Base-by-base conservation (phyloP, 345 rosid species). In the Pistacia vera region DNA sequence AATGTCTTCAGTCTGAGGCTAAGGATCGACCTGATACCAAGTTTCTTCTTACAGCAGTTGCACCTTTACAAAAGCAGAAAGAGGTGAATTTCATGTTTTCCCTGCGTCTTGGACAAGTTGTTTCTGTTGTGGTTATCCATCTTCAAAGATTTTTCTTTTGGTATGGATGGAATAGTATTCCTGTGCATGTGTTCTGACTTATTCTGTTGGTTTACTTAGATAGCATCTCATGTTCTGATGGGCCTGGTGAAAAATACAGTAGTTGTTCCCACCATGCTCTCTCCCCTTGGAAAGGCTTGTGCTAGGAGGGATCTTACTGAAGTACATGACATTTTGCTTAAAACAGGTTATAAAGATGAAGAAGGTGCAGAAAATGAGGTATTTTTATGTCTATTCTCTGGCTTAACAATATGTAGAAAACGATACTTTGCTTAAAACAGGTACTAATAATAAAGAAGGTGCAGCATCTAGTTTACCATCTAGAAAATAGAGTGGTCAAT, bases 281-380 rank as follows among this genome's bases (percentile, higher is more conserved):
- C 95, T 4, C 87, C 89, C 0, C 90, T 91, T 71, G 95, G 95
- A 70, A 87, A 89, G 84, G 95, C 92, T 49, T 89, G 90, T 64
- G 85, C 87, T 0, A 90, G 92, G 81, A 91, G 90, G 98, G 98
- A 95, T 82, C 93, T 95, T 54, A 88, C 85, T 2, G 89, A 93
- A 4, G 91, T 91, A 68, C 94, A 91, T 63, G 97, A 91, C 60
- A 41, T 41, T 41, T 7, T 38, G 41, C 41, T 38, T 38, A 4
- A 38, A 38, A 38, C 5, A 6, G 41, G 41, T 38, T 6, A 38
- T 4, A 38, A 38, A 38, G 41, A 88, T 91, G 52, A 77, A 72
- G 97, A 93, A 81, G 97, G 97, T 72, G 96, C 96, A 55, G 96
- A 88, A 67, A 88, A 88, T 70, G 93, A 90, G 89, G 91, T 88